A percentile compares a stretch with the other conserved stretches of the same genome.
phyloP scores from a whole-genome alignment of 495 filamentous ascomycete genomes.

The Amphirosellinia nigrospora region DNA sequence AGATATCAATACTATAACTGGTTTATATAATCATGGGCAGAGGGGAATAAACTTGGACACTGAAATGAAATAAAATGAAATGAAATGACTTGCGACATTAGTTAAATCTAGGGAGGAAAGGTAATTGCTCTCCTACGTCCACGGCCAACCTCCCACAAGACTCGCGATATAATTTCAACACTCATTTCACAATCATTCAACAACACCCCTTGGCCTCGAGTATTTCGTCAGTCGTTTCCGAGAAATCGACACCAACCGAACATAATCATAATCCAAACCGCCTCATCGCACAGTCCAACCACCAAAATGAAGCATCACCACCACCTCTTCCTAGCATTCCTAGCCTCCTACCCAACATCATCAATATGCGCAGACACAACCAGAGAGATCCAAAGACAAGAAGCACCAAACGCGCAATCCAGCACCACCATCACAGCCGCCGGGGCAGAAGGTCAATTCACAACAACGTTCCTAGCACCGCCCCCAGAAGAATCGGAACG shows the following conservation, averaged over 20 bases:
- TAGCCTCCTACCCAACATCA: background rate
- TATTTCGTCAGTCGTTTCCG: background rate
- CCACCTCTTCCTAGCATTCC: conserved; percentile 5
- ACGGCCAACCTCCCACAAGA: too few species aligned
- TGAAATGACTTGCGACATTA: too few species aligned
- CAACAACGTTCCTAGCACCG: background rate
- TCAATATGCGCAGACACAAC: background rate
- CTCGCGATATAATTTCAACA: background rate
- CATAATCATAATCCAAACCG: too few species aligned
- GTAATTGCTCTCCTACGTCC: background rate
- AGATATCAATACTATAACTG: background rate
- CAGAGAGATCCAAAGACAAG: background rate
- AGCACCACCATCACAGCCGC: background rate
- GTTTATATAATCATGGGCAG: too few species aligned
- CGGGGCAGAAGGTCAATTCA: background rate
- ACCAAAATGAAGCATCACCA: background rate
- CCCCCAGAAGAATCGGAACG: background rate
- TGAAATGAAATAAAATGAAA: background rate
- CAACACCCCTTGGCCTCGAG: background rate
- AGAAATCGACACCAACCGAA: too few species aligned
- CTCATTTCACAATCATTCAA: background rate
- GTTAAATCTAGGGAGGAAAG: too few species aligned
- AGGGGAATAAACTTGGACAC: background rate
- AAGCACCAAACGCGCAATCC: background rate
- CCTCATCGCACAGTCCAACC: background rate